phyloP scores from a whole-genome alignment of 352 stramenopile species.

The Halophytophthora batemanensis region DNA sequence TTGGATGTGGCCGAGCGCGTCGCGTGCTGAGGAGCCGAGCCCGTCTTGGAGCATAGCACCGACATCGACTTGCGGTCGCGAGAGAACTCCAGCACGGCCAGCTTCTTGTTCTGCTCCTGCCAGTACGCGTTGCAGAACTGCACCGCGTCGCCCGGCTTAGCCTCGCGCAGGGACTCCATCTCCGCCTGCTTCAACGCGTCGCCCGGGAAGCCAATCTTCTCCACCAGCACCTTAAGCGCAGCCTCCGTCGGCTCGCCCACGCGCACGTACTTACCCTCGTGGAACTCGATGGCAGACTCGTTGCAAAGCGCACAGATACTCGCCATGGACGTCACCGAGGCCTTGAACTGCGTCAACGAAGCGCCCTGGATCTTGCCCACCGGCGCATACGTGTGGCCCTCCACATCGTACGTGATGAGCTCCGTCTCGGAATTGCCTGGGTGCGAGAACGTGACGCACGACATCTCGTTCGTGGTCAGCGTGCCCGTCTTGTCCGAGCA shows the following conservation, averaged over 20 bases:
- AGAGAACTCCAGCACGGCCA: slow-evolving; percentile 95
- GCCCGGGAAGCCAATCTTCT: slow-evolving; percentile 92
- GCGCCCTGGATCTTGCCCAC: slow-evolving; percentile 67
- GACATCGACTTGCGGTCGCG: slow-evolving; percentile 98
- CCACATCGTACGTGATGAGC: slow-evolving; percentile 88
- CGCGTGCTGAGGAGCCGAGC: slow-evolving; percentile 27
- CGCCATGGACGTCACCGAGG: slow-evolving; percentile 77
- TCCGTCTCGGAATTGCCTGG: slow-evolving; percentile 61
- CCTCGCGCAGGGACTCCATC: slow-evolving; percentile 48
- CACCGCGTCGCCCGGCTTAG: slow-evolving; percentile 66
- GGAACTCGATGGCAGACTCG: slow-evolving; percentile 91
- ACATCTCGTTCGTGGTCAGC: slow-evolving; percentile 99
- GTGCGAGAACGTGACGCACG: slow-evolving; percentile 78
- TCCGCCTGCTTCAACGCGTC: slow-evolving; percentile 63
- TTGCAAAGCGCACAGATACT: slow-evolving; percentile 96
- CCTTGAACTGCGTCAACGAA: slow-evolving; percentile 57
- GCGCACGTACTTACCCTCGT: slow-evolving; percentile 84
- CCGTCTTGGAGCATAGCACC: slow-evolving; percentile 83
- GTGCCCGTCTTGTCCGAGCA: slow-evolving; percentile 95
- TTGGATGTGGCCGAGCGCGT: slow-evolving; percentile 62
- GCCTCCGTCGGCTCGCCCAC: slow-evolving; percentile 97
- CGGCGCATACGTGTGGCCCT: slow-evolving; percentile 93
- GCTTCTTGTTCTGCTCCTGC: slow-evolving; percentile 81
- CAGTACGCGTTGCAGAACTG: slow-evolving; percentile 86
- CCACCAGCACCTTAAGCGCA: slow-evolving; percentile 92